Percentiles rank a stretch among this genome's conserved stretches.
These are phyloP conservation scores for Ophiostoma triangulosporum DNA, from an alignment of 2,329 filamentous ascomycete species.

Conservation along the genomic window DNA sequence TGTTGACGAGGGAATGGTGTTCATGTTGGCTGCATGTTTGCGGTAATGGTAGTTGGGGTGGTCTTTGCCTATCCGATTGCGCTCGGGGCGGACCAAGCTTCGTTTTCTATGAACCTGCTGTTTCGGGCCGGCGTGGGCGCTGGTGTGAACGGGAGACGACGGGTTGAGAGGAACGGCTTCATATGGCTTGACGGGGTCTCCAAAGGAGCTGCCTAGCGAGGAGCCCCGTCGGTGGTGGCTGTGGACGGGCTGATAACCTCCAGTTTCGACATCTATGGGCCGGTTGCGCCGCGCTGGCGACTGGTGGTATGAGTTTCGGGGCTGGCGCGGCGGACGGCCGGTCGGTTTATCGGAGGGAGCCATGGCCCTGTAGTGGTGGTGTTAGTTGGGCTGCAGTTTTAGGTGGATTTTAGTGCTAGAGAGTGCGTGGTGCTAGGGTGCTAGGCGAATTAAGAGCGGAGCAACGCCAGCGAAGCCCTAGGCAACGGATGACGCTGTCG, in stretches of 20 bases:
- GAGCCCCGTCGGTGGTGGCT: conserved; percentile 39
- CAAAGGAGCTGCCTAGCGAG: conserved; percentile 40
- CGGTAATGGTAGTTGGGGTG: conserved; percentile 95
- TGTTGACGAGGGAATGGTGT: conserved; percentile 76
- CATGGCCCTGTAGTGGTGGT: conserved; percentile 31
- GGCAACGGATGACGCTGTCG: not conserved
- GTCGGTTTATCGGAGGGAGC: conserved; percentile 53
- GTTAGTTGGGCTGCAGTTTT: not conserved
- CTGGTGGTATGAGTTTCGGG: conserved; percentile 51
- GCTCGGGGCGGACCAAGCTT: conserved; percentile 79
- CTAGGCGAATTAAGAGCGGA: not conserved
- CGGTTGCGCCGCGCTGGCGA: conserved; percentile 52
- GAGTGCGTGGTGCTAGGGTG: not conserved
- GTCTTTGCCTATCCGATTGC: conserved; percentile 68
- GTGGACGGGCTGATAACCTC: conserved; percentile 33
- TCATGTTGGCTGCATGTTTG: conserved; percentile 88
- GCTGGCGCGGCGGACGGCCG: conserved; percentile 45
- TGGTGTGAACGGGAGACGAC: conserved; percentile 24
- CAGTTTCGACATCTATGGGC: conserved; percentile 58
- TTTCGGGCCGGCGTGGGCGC: conserved; percentile 15
- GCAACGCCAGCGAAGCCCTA: not conserved
- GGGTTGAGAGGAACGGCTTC: conserved; percentile 41
- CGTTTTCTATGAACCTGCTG: conserved; percentile 53
- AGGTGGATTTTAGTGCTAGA: not conserved
- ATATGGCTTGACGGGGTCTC: conserved; percentile 42